A percentile compares a stretch with the other conserved stretches of the same genome.
These are phyloP conservation scores for Vitis hybrid DNA, from an alignment of 177 flowering plant genomes.

Conservation along the genomic window DNA sequence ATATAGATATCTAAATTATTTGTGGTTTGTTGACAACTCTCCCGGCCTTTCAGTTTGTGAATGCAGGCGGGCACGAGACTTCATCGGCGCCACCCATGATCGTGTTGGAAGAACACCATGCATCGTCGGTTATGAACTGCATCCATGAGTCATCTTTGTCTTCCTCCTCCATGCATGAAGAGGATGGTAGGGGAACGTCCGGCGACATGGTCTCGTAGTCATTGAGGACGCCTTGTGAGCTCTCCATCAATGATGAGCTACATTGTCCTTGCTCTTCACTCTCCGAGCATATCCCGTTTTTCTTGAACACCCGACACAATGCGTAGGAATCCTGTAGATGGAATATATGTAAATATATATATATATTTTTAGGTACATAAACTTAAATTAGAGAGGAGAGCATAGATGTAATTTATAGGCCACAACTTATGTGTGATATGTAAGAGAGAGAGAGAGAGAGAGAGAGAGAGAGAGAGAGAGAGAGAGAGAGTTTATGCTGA, in stretches of 20 bases:
- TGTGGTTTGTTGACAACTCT: no score
- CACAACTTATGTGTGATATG: no score
- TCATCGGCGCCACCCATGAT: slow-evolving; percentile 28
- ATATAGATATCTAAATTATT: no score
- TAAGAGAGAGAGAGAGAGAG: no score
- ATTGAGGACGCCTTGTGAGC: slow-evolving; percentile 24
- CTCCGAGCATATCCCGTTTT: slow-evolving; percentile 58
- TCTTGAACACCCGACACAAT: slow-evolving; percentile 81
- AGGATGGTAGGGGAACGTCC: slow-evolving; percentile 50
- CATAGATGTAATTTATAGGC: no score
- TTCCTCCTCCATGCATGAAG: slow-evolving; percentile 57
- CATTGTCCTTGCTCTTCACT: slow-evolving; percentile 58
- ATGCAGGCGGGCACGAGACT: slow-evolving; percentile 16
- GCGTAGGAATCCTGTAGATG: slow-evolving; percentile 67
- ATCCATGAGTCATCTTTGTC: slow-evolving; percentile 87
- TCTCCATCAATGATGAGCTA: slow-evolving; percentile 34
- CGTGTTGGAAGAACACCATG: slow-evolving; percentile 56
- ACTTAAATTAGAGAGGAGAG: no score
- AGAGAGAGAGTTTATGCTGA: no score
- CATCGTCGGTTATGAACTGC: slow-evolving; percentile 83
- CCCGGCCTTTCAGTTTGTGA: slow-evolving; percentile 8
- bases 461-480: no score
- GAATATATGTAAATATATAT: not conserved
- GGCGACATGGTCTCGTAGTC: slow-evolving; percentile 69
- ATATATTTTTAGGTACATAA: not conserved